Base-by-base conservation (phyloP, 2,329 filamentous ascomycete species). In the Stachybotrys echinatus region DNA sequence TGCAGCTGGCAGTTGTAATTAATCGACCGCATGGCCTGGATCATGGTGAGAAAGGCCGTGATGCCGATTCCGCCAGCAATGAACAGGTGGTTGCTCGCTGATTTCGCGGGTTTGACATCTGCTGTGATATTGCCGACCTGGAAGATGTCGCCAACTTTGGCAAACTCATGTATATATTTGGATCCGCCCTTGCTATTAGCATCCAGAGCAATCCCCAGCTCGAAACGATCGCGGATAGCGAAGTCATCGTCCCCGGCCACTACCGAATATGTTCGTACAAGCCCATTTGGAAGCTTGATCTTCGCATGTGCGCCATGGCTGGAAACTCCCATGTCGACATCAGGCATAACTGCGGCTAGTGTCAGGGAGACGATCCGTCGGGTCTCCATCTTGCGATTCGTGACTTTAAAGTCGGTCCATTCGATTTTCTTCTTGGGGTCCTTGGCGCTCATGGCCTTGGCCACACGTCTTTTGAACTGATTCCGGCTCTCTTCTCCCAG, bases 41-140 rank as follows among this genome's bases (percentile, higher is more conserved):
- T 59, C 21, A 81, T 66, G 1, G 69, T 58, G 8, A 87, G 58
- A 54, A 87, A 87, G 0, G 84, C 84, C 2, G 84, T 87, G 53
- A 87, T 77, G 1, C 84, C 84, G 23, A 87, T 81, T 0, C 84
- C 84, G 10, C 80, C 84, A 0, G 75, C 81, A 23, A 88, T 76
- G 57, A 86, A 80, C 38, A 87, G 70, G 54, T 86, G 83, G 46
- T 78, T 72, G 54, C 78, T 80, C 7, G 79, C 79, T 1, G 72
- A 65, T 3, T 51, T 59, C 0, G 67, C 69, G 2, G 74, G 63
- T 2, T 73, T 72, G 21, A 83, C 72, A 40, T 73, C 77, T 0
- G 66, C 60, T 0, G 74, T 80, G 23, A 84, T 72, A 27, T 72
- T 71, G 2, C 76, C 73, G 2, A 80, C 73, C 8, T 74, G 69